Conservation (phyloP, 73 alveolate genomes). For the Tetrahymena thermophila region DNA sequence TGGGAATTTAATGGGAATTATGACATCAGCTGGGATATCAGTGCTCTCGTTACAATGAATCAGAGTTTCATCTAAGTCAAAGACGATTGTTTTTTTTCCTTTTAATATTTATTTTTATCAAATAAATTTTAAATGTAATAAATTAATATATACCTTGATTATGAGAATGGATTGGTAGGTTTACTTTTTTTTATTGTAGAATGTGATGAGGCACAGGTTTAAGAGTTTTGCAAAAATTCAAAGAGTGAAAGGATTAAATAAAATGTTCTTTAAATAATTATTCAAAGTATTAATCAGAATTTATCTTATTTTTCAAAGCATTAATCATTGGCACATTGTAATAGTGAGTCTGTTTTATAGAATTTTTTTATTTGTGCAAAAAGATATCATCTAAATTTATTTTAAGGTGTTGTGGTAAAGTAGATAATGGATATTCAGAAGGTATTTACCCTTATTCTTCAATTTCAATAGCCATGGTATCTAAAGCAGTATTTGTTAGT, state of each 20-base stretch:
- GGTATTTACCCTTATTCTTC: background rate
- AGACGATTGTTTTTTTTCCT: constrained; percentile 25
- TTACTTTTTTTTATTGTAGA: background rate
- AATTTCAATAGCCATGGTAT: background rate
- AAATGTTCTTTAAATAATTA: background rate
- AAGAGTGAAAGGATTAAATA: background rate
- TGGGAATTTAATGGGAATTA: constrained; percentile 35
- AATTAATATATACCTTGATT: background rate
- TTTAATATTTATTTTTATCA: background rate
- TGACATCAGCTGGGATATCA: constrained; percentile 36
- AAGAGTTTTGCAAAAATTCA: background rate
- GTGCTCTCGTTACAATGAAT: constrained; percentile 35
- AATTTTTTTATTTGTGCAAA: background rate
- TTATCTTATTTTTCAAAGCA: background rate
- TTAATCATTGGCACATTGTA: background rate
- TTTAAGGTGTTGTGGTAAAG: background rate
- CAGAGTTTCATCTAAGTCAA: constrained; percentile 42
- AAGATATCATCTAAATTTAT: background rate
- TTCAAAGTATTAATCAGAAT: background rate
- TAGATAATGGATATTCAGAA: background rate
- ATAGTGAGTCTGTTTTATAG: background rate
- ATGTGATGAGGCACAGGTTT: background rate
- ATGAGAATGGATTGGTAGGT: background rate
- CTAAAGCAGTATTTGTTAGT: background rate
- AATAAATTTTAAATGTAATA: background rate